Conservation (phyloP, 352 stramenopile genomes). For the Globisporangium heterothallicum region DNA sequence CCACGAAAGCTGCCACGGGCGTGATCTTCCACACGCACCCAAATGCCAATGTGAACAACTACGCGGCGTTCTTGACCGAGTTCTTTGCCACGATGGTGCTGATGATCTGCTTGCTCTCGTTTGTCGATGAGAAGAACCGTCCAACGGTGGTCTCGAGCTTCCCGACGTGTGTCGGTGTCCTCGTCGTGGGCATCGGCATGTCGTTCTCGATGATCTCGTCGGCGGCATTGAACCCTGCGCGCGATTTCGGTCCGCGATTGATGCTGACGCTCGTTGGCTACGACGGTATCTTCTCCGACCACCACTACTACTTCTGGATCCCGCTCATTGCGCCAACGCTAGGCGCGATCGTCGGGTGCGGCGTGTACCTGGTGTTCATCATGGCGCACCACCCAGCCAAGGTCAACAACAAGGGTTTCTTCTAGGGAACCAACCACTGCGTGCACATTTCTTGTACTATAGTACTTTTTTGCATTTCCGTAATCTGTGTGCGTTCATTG, state of each 20-base stretch:
- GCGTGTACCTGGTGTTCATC: slow-evolving; percentile 23
- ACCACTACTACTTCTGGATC: slow-evolving; percentile 33
- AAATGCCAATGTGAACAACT: slow-evolving; percentile 16
- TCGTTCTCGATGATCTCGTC: slow-evolving; percentile 23
- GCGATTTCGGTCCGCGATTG: slow-evolving; percentile 31
- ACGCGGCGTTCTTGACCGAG: slow-evolving; percentile 24
- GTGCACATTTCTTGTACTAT: too few species aligned
- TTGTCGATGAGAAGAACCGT: slow-evolving; percentile 30
- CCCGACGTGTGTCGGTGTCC: slow-evolving; percentile 22
- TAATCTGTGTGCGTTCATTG: too few species aligned
- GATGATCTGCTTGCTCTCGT: slow-evolving; percentile 16
- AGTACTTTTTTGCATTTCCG: too few species aligned
- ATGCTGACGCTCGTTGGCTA: slow-evolving; percentile 21
- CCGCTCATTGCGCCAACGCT: slow-evolving; percentile 25
- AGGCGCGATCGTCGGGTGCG: slow-evolving; percentile 18
- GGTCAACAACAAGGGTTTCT: slow-evolving; percentile 22
- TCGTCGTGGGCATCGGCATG: slow-evolving; percentile 25
- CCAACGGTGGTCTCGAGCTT: slow-evolving; percentile 16
- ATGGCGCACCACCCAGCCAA: slow-evolving; percentile 24
- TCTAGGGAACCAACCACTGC: slow-evolving; percentile 13
- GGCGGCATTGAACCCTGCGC: slow-evolving; percentile 30
- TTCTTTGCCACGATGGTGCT: slow-evolving; percentile 18
- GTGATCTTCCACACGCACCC: slow-evolving; percentile 29
- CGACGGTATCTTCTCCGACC: slow-evolving; percentile 18
- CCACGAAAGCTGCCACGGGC: slow-evolving; percentile 9